phyloP scores from a whole-genome alignment of 1,284 basidiomycete species.

The Cryptococcus deneoformans region DNA sequence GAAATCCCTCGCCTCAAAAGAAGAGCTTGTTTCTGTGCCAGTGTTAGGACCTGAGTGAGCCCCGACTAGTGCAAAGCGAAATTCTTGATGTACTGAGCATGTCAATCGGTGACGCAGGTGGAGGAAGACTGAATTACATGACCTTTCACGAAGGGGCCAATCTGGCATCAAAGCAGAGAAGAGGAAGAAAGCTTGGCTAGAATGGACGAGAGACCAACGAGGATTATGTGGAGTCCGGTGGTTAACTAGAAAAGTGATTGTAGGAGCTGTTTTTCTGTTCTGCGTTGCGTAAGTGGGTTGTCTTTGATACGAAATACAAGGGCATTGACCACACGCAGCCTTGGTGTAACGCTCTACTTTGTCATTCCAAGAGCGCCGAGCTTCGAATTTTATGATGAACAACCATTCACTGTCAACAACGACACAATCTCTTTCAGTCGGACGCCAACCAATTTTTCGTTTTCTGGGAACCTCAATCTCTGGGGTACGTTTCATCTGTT shows the following conservation, averaged over 20 bases:
- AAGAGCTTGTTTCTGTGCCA: constrained; percentile 83
- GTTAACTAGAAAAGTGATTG: constrained; percentile 66
- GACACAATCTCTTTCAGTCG: constrained; percentile 62
- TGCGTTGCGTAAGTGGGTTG: constrained; percentile 58
- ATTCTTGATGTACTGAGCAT: neutral
- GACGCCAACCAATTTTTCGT: constrained; percentile 78
- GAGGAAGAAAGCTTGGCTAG: constrained; percentile 59
- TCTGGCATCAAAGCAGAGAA: constrained; percentile 60
- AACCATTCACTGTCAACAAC: constrained; percentile 61
- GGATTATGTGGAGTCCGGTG: constrained; percentile 68
- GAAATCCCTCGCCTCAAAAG: constrained; percentile 51
- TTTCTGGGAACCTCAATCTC: constrained; percentile 68
- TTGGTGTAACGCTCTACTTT: constrained; percentile 67
- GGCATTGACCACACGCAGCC: constrained; percentile 50
- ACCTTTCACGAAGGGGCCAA: constrained; percentile 67
- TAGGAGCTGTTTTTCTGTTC: constrained; percentile 64
- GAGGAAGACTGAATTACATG: constrained; percentile 68
- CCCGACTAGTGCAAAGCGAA: too few relatives aligned
- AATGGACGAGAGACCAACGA: constrained; percentile 68
- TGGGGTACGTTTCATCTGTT: constrained; percentile 48
- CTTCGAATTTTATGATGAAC: constrained; percentile 60
- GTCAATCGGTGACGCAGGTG: constrained; percentile 52
- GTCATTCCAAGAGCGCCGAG: constrained; percentile 73
- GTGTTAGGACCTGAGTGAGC: constrained; percentile 70
- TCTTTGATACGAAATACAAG: neutral